A percentile compares a stretch with the other conserved stretches of the same genome.
These are phyloP conservation scores for Chlamydomonas applanata DNA, from an alignment of 139 green algal species.

Conservation along the genomic window DNA sequence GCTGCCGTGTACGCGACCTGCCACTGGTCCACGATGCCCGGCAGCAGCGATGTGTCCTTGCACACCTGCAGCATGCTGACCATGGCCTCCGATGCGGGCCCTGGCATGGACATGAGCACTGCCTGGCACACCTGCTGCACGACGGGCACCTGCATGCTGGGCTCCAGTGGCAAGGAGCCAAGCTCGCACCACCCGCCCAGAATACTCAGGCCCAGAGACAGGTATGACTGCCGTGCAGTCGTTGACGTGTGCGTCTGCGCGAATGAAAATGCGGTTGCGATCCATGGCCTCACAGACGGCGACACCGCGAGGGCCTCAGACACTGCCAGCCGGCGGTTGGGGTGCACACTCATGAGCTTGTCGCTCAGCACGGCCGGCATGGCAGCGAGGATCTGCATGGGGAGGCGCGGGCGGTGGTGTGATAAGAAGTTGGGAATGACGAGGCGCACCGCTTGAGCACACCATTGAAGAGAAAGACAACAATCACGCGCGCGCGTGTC, in stretches of 20 bases:
- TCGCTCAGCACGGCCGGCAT: constrained; percentile 22
- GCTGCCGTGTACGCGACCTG: no score
- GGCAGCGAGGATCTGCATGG: constrained; percentile 24
- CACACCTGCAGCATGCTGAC: no score
- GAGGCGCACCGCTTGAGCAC: no score
- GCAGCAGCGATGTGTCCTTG: no score
- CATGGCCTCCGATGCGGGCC: no score
- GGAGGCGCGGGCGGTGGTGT: neutral
- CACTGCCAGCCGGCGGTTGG: constrained; percentile 11
- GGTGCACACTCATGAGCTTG: constrained; percentile 16
- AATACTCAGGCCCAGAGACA: neutral
- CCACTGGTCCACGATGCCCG: no score
- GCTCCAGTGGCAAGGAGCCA: constrained; percentile 2
- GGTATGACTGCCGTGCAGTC: constrained; percentile 7
- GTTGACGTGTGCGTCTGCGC: no score
- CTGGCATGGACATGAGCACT: neutral
- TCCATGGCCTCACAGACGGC: neutral
- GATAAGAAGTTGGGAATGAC: no score
- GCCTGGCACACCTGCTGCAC: neutral
- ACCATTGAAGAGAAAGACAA: no score
- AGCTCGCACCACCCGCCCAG: constrained; percentile 8
- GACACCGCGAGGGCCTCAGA: constrained; percentile 3
- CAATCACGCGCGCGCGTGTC: no score
- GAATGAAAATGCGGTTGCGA: neutral
- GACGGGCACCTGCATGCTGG: neutral